These are phyloP conservation scores for Candida jianshihensis DNA, from an alignment of 805 yeast species.

Conservation along the genomic window DNA sequence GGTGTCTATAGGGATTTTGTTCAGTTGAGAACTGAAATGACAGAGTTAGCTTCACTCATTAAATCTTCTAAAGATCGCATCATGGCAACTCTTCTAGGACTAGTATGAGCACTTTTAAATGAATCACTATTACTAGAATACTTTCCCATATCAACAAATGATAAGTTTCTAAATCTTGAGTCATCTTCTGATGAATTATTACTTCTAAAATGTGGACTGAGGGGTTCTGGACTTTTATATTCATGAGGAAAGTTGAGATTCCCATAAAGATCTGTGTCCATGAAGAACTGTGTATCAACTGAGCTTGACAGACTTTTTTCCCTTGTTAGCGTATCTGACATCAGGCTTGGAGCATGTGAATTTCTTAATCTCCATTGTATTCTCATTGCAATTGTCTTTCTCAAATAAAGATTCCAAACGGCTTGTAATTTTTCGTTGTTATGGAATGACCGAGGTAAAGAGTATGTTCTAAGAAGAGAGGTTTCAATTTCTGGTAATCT, in stretches of 20 bases:
- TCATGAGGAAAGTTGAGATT: constrained; percentile 2
- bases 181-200: background rate
- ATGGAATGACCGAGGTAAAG: constrained; percentile 12
- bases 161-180: background rate
- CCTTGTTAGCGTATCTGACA: background rate
- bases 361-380: constrained; percentile 24
- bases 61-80: constrained; percentile 16
- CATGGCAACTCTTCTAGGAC: constrained; percentile 13
- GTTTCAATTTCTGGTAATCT: background rate
- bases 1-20: background rate
- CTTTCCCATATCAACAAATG: too few species aligned
- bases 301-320: constrained; percentile 13
- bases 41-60: constrained; percentile 15
- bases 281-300: constrained; percentile 19
- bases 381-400: constrained; percentile 25
- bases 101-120: too few species aligned
- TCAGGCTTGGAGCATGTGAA: constrained; percentile 2
- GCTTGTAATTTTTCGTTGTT: constrained; percentile 11
- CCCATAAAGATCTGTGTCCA: constrained; percentile 7
- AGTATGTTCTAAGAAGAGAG: constrained; percentile 12
- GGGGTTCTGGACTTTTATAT: background rate
- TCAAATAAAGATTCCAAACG: constrained; percentile 28
- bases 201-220: background rate
- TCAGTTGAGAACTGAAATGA: constrained; percentile 4
- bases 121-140: too few species aligned